Evolutionary conservation across 2,329 filamentous ascomycete species (phyloP).

Genomic region (Aureobasidium leucospermi): DNA sequence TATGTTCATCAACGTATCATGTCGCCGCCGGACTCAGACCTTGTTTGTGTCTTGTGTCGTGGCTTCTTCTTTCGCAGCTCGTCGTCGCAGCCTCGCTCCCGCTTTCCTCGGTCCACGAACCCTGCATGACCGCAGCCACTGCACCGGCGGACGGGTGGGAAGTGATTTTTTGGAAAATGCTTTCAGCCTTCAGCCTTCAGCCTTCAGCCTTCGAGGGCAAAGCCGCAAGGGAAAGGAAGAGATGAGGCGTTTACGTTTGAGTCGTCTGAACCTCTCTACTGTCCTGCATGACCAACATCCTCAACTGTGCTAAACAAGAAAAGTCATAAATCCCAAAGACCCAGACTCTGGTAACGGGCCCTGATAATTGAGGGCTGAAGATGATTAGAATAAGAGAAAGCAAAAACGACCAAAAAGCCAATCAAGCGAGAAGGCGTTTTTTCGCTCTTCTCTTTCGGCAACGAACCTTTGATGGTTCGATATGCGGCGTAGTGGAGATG

Average conservation of each 20-base stretch:
- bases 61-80: not conserved
- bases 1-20: not conserved
- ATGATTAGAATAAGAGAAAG: not conserved
- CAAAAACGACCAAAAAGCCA: not conserved
- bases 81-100: not conserved
- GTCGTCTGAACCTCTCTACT: not conserved
- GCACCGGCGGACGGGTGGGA: not conserved
- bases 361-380: not conserved
- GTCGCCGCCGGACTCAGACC: not conserved
- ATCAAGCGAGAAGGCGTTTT: constrained; percentile 2
- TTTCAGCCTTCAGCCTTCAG: not conserved
- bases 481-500: not conserved
- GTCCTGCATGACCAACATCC: not conserved
- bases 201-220: too few relatives aligned
- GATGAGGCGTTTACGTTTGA: not conserved
- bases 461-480: not conserved
- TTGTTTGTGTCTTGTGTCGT: not conserved
- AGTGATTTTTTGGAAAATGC: not conserved
- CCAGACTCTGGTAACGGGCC: not conserved
- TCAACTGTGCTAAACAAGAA: not conserved
- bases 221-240: not conserved
- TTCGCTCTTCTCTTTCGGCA: not conserved
- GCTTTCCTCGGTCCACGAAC: not conserved
- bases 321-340: not conserved
- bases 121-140: constrained; percentile 4